Evolutionary conservation across 163 green algal genomes (phyloP), one percentile per base, ranked within the genome.

Genomic region (Chloroidium sp.): DNA sequence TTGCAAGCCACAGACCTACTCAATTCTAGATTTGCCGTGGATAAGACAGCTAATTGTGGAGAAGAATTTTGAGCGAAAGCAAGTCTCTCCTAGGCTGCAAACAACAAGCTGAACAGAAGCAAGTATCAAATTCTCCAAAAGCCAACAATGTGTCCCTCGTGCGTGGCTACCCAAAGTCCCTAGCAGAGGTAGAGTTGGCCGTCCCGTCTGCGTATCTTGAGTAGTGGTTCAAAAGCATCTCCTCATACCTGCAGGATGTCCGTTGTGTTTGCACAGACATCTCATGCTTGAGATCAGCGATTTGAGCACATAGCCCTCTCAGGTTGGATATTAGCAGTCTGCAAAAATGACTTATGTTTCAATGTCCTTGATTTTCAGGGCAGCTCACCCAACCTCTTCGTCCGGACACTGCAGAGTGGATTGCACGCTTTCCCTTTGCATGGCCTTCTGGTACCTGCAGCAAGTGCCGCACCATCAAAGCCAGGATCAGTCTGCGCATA

Each of bases 121-220:
- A 36, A 36, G 36, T 36, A 36, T 36, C 36, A 36, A 36, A 36
- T 36, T 36, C 36, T 36, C 36, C 36, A 36, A 36, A 36, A 36
- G 36, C 36, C 36, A 36, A 36, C 36, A 36, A 36, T 36, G 36
- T 36, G 36, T 36, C 36, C 36, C 36, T 36, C 36, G 36, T 36
- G 36, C 36, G 36, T 36, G 36, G 36, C 67, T 72, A 84, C 61
- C 79, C 81, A 69, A 84, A 84, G 61, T 80, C 81, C 62, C 57
- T 68, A 62, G 81, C 81, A 75, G 76, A 81, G 69, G 81, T 85
- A 13, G 77, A 82, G 68, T 87, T 87, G 58, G 84, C 86, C 2
- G 62, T 86, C 58, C 82, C 82, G 64, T 90, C 86, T 62, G 86
- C 86, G 80, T 90, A 90, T 2, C 78, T 83, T 0, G 69, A 64